Base-by-base conservation (phyloP, 1,284 basidiomycete genomes). In the Ganoderma meredithae region DNA sequence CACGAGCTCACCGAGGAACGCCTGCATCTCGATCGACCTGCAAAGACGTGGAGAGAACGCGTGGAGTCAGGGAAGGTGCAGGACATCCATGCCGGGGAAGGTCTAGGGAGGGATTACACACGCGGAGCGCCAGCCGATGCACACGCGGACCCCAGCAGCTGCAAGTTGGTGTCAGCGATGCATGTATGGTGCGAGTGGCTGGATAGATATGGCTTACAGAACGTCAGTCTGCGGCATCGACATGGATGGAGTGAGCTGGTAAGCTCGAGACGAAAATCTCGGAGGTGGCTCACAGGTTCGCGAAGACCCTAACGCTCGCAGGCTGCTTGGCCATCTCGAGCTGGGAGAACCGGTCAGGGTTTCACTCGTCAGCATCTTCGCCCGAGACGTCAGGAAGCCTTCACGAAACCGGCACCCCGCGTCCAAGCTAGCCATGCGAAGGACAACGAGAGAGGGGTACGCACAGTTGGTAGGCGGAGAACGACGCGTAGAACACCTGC, bases 341-440 rank as follows among this genome's bases (percentile, higher is more conserved):
- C 10, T 69, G 76, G 6, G 79, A 69, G 60, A 86, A 74, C 82
- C 87, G 88, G n/a, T 86, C 83, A 9, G 87, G 86, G 65, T 86
- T 83, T 76, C 83, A 89, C 25, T 74, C 71, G 62, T 87, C 77
- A 2, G 87, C 82, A 69, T 89, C 84, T 13, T 80, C 76, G 0
- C 87, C 86, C 79, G 84, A 89, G 1, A 88, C 72, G 1, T 77
- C 72, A 9, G 73, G 72, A 12, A 78, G 69, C 43, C 79, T 81
- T 19, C 3, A 31, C 31, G 5, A 31, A 31, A 31, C 31, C 31
- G 31, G 31, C 5, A 31, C 5, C 31, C 8, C 19, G 31, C 31
- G 31, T 31, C 5, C 31, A 31, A 31, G 31, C 31, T 31, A 4
- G 31, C 31, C 31, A 31, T 31, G 31, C 31, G 31, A 31, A 31